A percentile compares a stretch with the other conserved stretches of the same genome.
Evolutionary conservation across 305 asterid genomes (phyloP).

Genomic region (Fraxinus nigra): DNA sequence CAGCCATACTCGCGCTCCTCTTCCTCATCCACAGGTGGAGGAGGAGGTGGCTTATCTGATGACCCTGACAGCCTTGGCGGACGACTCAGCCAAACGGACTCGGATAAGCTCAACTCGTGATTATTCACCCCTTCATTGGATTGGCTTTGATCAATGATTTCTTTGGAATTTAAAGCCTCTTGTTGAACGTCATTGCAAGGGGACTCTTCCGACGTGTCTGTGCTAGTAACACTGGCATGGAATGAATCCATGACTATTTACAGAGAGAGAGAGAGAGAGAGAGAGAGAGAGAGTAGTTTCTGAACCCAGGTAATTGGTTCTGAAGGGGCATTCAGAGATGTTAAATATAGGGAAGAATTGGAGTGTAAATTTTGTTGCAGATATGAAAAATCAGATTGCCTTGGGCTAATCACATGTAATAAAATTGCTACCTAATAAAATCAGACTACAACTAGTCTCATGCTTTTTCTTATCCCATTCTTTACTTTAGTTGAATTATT

Average conservation of each 20-base stretch:
- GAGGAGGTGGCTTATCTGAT: not conserved
- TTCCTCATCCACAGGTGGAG: not conserved
- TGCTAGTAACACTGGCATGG: not conserved
- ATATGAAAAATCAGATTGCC: constrained; percentile 24
- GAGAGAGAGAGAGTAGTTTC: not conserved
- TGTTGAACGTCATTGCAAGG: not conserved
- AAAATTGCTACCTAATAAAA: constrained; percentile 9
- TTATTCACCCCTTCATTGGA: not conserved
- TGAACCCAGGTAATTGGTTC: not conserved
- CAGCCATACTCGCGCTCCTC: constrained; percentile 27
- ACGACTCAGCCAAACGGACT: not conserved
- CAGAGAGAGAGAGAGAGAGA: too few species aligned
- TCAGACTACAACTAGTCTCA: constrained; percentile 21
- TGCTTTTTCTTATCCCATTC: not conserved
- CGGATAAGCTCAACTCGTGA: not conserved
- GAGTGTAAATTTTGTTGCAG: not conserved
- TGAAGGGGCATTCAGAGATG: not conserved
- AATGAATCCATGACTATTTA: not conserved
- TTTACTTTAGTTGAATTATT: not conserved
- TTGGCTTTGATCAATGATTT: not conserved
- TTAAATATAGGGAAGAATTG: constrained; percentile 19
- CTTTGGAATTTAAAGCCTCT: not conserved
- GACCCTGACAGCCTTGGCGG: not conserved
- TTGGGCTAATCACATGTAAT: constrained; percentile 9
- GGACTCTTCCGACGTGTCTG: not conserved